These are phyloP conservation scores for Lactifluus piperatus DNA, from an alignment of 768 basidiomycete species.

Conservation along the genomic window DNA sequence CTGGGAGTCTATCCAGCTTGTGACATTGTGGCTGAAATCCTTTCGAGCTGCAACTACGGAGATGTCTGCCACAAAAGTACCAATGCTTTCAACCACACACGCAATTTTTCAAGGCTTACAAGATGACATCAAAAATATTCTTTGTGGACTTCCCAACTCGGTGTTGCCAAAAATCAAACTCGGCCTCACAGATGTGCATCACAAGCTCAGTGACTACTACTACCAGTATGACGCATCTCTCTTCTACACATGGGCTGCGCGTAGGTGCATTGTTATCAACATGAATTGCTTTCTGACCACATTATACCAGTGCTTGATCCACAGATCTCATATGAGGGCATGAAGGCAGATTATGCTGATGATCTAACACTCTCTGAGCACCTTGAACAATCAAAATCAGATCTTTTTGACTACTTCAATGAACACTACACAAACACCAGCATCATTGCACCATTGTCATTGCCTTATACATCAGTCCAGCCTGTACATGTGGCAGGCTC, in stretches of 20 bases:
- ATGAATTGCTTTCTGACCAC: no score
- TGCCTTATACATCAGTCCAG: no score
- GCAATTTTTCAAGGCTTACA: not conserved
- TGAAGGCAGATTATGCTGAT: not conserved
- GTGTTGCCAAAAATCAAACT: not conserved
- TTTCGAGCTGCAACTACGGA: not conserved
- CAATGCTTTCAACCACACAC: not conserved
- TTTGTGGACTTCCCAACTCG: not conserved
- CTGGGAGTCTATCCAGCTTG: not conserved
- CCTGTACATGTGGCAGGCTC: no score
- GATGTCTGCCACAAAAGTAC: not conserved
- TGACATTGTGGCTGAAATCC: not conserved
- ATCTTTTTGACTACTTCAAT: no score
- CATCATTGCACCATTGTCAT: no score
- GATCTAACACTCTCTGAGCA: no score
- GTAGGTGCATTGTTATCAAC: not conserved
- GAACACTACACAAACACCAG: no score
- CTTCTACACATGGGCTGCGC: no score
- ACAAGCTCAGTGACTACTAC: no score
- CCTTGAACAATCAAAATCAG: no score
- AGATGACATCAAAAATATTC: not conserved
- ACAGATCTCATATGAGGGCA: not conserved
- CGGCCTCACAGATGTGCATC: no score
- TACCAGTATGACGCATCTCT: no score
- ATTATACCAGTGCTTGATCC: not conserved